Conservation (phyloP, 176 grass and related monocot genomes). For the Oryza nivara region DNA sequence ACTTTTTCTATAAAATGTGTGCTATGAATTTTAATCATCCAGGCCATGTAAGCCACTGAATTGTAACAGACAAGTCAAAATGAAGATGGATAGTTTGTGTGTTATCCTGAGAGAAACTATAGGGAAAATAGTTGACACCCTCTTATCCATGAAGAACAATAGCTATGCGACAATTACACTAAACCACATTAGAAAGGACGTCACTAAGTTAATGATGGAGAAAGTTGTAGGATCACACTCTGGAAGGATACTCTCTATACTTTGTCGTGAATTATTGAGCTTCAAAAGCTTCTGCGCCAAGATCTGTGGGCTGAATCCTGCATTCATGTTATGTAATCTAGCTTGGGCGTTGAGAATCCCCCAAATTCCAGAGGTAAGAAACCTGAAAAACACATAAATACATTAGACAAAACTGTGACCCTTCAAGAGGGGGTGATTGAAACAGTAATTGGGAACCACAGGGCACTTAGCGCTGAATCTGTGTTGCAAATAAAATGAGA, state of each 20-base stretch:
- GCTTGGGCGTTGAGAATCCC: constrained; percentile 18
- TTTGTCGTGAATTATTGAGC: constrained; percentile 91
- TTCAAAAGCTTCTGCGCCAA: constrained; percentile 84
- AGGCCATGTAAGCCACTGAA: constrained; percentile 14
- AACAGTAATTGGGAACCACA: background rate
- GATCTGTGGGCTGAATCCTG: constrained; percentile 81
- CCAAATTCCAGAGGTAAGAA: constrained; percentile 11
- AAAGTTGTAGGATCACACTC: constrained; percentile 11
- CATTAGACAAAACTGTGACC: background rate
- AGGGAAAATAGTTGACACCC: background rate
- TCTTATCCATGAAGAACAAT: constrained; percentile 3
- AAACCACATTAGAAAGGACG: constrained; percentile 24
- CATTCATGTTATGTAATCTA: constrained; percentile 50
- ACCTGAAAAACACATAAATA: constrained; percentile 42
- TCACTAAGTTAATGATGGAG: constrained; percentile 5
- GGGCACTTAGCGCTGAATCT: background rate
- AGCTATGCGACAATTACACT: background rate
- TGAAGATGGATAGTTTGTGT: constrained; percentile 19
- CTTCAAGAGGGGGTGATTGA: background rate
- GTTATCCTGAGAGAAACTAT: constrained; percentile 18
- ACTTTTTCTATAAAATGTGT: background rate
- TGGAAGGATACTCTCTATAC: constrained; percentile 98
- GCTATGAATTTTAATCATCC: background rate
- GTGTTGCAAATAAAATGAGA: background rate
- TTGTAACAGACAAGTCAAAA: background rate